Conservation (phyloP, 257 asterid species). For the Buddleja alternifolia region DNA sequence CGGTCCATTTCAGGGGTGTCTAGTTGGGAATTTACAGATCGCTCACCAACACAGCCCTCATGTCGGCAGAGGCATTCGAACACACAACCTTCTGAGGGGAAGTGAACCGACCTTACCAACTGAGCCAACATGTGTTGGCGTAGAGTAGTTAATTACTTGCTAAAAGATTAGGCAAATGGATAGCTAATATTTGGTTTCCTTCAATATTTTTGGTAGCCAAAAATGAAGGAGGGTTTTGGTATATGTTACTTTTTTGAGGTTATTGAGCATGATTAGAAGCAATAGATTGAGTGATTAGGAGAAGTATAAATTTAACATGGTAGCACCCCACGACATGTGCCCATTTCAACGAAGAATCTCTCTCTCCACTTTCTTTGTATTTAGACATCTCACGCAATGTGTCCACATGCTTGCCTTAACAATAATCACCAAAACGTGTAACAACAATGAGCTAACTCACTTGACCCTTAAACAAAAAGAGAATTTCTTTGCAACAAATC, state of each 20-base stretch:
- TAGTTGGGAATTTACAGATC: no score
- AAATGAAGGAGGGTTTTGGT: background rate
- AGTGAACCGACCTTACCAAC: no score
- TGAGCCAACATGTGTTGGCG: no score
- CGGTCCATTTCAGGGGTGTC: no score
- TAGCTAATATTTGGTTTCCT: slow-evolving; percentile 20
- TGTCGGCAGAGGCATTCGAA: no score
- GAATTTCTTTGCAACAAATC: no score
- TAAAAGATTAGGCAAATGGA: slow-evolving; percentile 23
- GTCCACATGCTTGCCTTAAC: slow-evolving; percentile 53
- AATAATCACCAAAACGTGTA: slow-evolving; percentile 42
- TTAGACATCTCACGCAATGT: slow-evolving; percentile 47
- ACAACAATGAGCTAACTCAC: no score
- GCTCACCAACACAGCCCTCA: no score
- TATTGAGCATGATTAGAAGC: background rate
- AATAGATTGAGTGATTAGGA: background rate
- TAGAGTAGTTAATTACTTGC: no score
- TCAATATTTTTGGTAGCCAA: slow-evolving; percentile 26
- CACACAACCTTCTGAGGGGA: no score
- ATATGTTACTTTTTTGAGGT: slow-evolving; percentile 4
- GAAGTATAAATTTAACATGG: no score
- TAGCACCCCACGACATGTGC: slow-evolving; percentile 46
- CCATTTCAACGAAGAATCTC: slow-evolving; percentile 29
- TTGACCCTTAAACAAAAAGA: no score
- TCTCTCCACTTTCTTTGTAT: slow-evolving; percentile 34